Evolutionary conservation across 768 basidiomycete species (phyloP).

Genomic region (Mycena polygramma): DNA sequence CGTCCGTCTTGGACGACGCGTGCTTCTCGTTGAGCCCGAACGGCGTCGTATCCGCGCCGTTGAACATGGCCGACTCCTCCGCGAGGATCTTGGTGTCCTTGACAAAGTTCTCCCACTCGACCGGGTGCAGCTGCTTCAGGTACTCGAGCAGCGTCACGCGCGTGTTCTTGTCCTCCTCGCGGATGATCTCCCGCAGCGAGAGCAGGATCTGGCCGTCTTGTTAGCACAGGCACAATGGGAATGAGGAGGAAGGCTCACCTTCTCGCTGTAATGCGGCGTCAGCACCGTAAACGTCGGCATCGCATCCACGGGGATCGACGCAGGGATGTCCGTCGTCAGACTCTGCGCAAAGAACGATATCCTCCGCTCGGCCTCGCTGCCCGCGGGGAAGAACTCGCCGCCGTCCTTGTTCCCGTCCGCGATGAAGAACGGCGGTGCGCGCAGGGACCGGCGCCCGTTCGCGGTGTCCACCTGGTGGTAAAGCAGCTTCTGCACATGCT

Average conservation of each 20-base stretch:
- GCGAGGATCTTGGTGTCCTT: conserved; percentile 99
- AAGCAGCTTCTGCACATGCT: conserved; percentile 97
- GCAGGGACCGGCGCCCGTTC: conserved; percentile 77
- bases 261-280: conserved; percentile 98
- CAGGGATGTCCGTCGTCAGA: conserved; percentile 92
- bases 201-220: conserved; percentile 78
- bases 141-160: conserved; percentile 98
- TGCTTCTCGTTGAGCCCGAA: conserved; percentile 79
- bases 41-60: conserved; percentile 70
- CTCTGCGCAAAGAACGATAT: conserved; percentile 99
- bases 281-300: conserved; percentile 99
- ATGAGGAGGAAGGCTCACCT: conserved; percentile 61
- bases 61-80: conserved; percentile 91
- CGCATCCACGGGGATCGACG: conserved; percentile 94
- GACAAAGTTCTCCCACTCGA: conserved; percentile 99
- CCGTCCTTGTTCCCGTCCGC: conserved; percentile 90
- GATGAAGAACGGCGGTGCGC: conserved; percentile 98
- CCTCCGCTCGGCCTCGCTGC: conserved; percentile 95
- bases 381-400: conserved; percentile 92
- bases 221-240: background rate
- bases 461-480: conserved; percentile 92
- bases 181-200: conserved; percentile 97
- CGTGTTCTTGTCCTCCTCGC: conserved; percentile 97
- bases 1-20: conserved; percentile 80
- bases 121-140: conserved; percentile 96